A percentile compares a stretch with the other conserved stretches of the same genome.
phyloP scores from a whole-genome alignment of 2,329 filamentous ascomycete species.

The Colletotrichum camelliae region DNA sequence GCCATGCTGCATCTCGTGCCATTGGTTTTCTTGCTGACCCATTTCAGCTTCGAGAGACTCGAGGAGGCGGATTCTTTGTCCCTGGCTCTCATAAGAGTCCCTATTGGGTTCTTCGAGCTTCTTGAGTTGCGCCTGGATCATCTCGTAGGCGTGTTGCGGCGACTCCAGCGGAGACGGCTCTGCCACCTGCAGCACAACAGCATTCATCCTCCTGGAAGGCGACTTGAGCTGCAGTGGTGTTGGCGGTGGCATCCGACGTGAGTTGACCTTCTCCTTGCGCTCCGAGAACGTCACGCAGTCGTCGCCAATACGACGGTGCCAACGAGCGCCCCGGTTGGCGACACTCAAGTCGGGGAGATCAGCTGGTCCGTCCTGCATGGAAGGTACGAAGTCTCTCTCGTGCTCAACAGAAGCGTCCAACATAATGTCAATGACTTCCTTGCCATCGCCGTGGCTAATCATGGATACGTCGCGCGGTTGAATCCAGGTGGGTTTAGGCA shows the following conservation, averaged over 20 bases:
- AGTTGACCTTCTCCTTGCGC: slow-evolving; percentile 48
- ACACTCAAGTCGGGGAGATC: slow-evolving; percentile 25
- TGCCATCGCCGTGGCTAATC: slow-evolving; percentile 29
- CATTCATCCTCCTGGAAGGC: slow-evolving; percentile 39
- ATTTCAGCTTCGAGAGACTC: slow-evolving; percentile 68
- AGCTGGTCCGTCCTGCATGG: slow-evolving; percentile 29
- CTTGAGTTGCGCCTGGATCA: slow-evolving; percentile 58
- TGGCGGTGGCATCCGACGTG: slow-evolving; percentile 61
- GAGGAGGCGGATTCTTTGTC: slow-evolving; percentile 54
- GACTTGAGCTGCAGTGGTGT: slow-evolving; percentile 57
- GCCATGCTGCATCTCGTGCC: slow-evolving; percentile 62
- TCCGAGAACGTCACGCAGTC: slow-evolving; percentile 64
- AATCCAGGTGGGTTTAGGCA: slow-evolving; percentile 47
- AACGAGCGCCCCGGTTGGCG: slow-evolving; percentile 30
- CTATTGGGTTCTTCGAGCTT: slow-evolving; percentile 49
- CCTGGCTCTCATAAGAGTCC: slow-evolving; percentile 41
- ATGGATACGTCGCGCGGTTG: slow-evolving; percentile 27
- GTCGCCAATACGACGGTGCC: slow-evolving; percentile 65
- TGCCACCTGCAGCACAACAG: slow-evolving; percentile 49
- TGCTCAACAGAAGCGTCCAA: slow-evolving; percentile 40
- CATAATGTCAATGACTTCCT: slow-evolving; percentile 49
- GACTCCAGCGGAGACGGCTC: slow-evolving; percentile 60
- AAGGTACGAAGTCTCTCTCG: slow-evolving; percentile 20
- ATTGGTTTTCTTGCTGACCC: slow-evolving; percentile 63
- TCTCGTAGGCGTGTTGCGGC: slow-evolving; percentile 51